Evolutionary conservation across 148 eudicot genomes (phyloP), one percentile per base, ranked within the genome.

Genomic region (Linanthus parryae): DNA sequence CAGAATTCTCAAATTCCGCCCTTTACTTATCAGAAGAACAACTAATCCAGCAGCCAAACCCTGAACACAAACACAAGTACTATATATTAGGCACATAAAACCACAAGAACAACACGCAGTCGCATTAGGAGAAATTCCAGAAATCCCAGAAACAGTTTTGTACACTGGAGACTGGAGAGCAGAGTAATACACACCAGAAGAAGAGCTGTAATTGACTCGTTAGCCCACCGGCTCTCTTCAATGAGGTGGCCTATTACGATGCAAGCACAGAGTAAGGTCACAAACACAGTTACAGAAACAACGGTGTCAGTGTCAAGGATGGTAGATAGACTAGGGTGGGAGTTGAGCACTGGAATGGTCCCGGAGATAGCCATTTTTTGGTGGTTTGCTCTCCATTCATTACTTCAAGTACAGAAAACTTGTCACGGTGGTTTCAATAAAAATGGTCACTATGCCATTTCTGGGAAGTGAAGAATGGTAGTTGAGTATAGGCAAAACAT

Each of bases 21-120:
- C 94, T 68, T 77, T 75, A 51, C 74, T 82, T 50, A 73, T 28
- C 59, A 84, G 31, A 29, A 84, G 56, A 14, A 92, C 81, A 53
- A 87, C 57, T 47, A 50, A 75, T 65, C 98, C 98, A 35, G 95
- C 59, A 15, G 58, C 63, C 72, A 83, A 44, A 14, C 84, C 92
- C 96, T 88, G 35, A 49, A 28, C 21, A 34, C 42, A 62, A 18
- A 45, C 23, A 25, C 15, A 49, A 12, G 46, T 38, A 25, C 60
- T 21, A 17, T 9, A 34, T 2, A 36, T 2, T 0, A 14, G 12
- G 34, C 5, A 48, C 5, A 42, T 17, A 13, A 22, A 21, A n/a
- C n/a, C n/a, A n/a, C n/a, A n/a, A n/a, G n/a, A n/a, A n/a, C n/a
- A n/a, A n/a, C n/a, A n/a, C n/a, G n/a, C n/a, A n/a, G n/a, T n/a